Base-by-base conservation (phyloP, 768 basidiomycete genomes). In the Dendrothele bispora region DNA sequence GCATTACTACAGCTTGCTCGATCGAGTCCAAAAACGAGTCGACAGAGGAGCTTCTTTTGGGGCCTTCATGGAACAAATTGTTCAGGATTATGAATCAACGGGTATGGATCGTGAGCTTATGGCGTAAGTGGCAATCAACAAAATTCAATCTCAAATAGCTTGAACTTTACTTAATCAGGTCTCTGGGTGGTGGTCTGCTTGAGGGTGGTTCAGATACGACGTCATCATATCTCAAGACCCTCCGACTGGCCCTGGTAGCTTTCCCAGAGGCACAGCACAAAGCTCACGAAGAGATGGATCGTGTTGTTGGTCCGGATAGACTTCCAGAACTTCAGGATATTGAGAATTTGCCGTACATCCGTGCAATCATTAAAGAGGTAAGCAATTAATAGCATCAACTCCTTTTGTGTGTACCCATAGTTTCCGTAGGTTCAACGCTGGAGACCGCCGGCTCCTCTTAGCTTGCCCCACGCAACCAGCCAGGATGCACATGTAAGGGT, bases 241-340 rank as follows among this genome's bases (percentile, higher is more conserved):
- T 66, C 3, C 59, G 62, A 4, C 39, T 68, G 15, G 55, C 64
- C 2, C 53, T 63, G 5, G 59, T 65, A 54, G 54, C 61, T n/a
- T 54, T 61, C 48, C 71, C 70, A 0, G 55, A 63, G 3, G 53
- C 63, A 4, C 63, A 66, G 36, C 48, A 38, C 4, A 57, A 53
- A 21, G 69, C 68, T 10, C 66, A 66, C 8, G 61, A 51, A 17
- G 71, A 73, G 48, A 51, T 73, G 5, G 68, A 73, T 48, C 51
- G 54, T 2, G 64, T 68, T 18, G 51, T 70, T 4, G 70, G 71
- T 11, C 39, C 47, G 5, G 56, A 65, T 15, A 55, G 65, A 14
- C 48, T 66, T 22, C 63, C 67, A 1, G 54, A 34, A 0, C 51
- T 58, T 26, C 43, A 52, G n/a, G 65, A 69, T 39, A 48, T 60